Conservation (phyloP, 2,329 filamentous ascomycete genomes). For the Cladorrhinum sp. region DNA sequence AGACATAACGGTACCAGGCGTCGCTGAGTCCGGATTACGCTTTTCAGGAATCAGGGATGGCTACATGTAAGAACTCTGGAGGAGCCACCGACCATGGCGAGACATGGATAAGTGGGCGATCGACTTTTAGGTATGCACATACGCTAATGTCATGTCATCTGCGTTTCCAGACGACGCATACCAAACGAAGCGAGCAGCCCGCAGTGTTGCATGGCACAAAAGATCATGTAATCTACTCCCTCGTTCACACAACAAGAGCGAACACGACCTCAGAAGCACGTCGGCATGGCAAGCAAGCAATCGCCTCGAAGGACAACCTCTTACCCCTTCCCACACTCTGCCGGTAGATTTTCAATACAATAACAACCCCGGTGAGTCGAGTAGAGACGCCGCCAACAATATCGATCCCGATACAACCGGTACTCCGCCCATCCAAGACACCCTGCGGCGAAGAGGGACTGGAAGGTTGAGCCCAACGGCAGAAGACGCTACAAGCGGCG, state of each 20-base stretch:
- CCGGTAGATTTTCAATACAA: neutral
- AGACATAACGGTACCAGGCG: neutral
- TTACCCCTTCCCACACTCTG: conserved; percentile 2
- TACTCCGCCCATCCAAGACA: conserved; percentile 25
- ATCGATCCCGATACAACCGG: conserved; percentile 21
- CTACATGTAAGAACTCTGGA: neutral
- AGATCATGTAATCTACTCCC: conserved; percentile 45
- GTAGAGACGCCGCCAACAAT: conserved; percentile 6
- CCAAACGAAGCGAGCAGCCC: conserved; percentile 44
- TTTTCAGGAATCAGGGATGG: neutral
- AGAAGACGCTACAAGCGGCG: neutral
- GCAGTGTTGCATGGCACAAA: conserved; percentile 41
- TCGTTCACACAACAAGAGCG: conserved; percentile 37
- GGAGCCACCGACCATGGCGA: neutral
- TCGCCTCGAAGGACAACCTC: conserved; percentile 24
- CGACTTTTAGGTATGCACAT: neutral
- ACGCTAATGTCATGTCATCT: conserved; percentile 16
- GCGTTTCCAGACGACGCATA: conserved; percentile 44
- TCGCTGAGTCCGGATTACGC: neutral
- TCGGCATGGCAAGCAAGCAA: conserved; percentile 38
- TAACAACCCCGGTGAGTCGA: neutral
- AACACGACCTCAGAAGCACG: conserved; percentile 25
- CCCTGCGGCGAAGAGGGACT: conserved; percentile 27
- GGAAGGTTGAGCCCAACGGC: conserved; percentile 21
- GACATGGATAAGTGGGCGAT: neutral